These are phyloP conservation scores for Parascedosporium putredinis DNA, from an alignment of 2,329 filamentous ascomycete species.

Conservation along the genomic window DNA sequence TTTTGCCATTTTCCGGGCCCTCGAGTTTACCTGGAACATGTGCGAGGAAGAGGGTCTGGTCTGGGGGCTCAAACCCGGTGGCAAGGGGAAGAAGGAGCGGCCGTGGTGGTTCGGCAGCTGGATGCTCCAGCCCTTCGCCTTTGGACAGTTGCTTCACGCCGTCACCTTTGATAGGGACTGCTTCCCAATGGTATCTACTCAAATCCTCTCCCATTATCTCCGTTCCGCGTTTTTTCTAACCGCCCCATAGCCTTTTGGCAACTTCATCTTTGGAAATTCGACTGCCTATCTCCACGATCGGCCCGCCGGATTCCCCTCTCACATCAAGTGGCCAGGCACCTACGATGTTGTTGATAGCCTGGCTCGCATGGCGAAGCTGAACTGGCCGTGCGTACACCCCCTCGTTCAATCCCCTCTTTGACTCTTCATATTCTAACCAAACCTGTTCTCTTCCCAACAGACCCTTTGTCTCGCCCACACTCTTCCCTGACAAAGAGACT, in stretches of 20 bases:
- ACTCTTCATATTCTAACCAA: not conserved
- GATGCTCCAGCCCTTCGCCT: constrained; percentile 67
- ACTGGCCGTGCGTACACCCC: constrained; percentile 61
- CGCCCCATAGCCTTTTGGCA: constrained; percentile 24
- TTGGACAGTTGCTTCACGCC: constrained; percentile 66
- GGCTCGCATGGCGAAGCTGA: constrained; percentile 67
- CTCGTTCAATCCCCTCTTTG: not conserved
- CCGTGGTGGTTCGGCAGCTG: constrained; percentile 83
- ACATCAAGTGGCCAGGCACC: constrained; percentile 62
- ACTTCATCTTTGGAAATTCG: constrained; percentile 58
- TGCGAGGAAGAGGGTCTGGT: constrained; percentile 63
- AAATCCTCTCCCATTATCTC: not conserved
- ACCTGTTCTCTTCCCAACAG: constrained; percentile 27
- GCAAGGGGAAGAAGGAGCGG: constrained; percentile 46
- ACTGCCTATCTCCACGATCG: constrained; percentile 67
- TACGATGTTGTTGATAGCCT: constrained; percentile 73
- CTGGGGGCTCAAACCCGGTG: constrained; percentile 40
- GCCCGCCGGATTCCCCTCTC: constrained; percentile 56
- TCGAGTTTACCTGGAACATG: constrained; percentile 81
- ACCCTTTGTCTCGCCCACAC: constrained; percentile 70
- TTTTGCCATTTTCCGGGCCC: constrained; percentile 72
- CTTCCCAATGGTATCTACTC: constrained; percentile 43
- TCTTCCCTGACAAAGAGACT: constrained; percentile 64
- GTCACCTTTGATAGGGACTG: constrained; percentile 69
- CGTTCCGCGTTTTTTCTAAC: constrained; percentile 5